Evolutionary conservation across 1,284 basidiomycete species (phyloP), one percentile per base, ranked within the genome.

Genomic region (Earliella scabrosa): DNA sequence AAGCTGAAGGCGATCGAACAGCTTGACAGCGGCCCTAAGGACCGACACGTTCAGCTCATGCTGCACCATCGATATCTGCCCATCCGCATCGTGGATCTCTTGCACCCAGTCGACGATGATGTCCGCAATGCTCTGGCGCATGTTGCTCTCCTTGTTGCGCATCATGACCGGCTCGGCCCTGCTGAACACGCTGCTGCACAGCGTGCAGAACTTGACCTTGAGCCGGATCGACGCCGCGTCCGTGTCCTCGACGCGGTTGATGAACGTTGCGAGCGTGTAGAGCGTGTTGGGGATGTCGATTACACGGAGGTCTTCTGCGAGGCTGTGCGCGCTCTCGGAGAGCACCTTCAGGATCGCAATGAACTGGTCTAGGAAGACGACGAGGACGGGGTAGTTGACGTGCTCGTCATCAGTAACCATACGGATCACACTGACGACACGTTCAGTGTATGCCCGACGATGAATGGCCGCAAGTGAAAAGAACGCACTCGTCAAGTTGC

Each of bases 1-100:
- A n/a, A 96, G 76, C 51, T 87, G 82, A 4, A 95, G 73, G 21
- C 86, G 82, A 62, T 95, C 90, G 40, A 93, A 77, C n/a, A 95
- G 75, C 48, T 84, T 88, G 23, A 92, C 88, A 21, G 82, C 78
- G 0, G 91, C 88, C 16, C 83, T 82, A 38, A 95, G 75, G 59
- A 87, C 87, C 2, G 86, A 82, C 47, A 87, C 74, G 60, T 93
- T 93, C 35, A 94, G 76, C 34, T 95, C 92, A 21, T 77, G 77
- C 53, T 62, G 60, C n/a, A 40, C 21, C 10, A 21, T 23, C 26
- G 38, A 38, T 21, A 36, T n/a, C 20, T 40, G 36, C 5, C 35
- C 44, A 3, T 61, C 59, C 39, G 57, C 59, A 44, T 53, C 3
- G 14, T 16, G 26, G n/a, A 16, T 74, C 32, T 81, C 78, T 60